Base-by-base conservation (phyloP, 768 basidiomycete species). In the Tephrocybe sp. region DNA sequence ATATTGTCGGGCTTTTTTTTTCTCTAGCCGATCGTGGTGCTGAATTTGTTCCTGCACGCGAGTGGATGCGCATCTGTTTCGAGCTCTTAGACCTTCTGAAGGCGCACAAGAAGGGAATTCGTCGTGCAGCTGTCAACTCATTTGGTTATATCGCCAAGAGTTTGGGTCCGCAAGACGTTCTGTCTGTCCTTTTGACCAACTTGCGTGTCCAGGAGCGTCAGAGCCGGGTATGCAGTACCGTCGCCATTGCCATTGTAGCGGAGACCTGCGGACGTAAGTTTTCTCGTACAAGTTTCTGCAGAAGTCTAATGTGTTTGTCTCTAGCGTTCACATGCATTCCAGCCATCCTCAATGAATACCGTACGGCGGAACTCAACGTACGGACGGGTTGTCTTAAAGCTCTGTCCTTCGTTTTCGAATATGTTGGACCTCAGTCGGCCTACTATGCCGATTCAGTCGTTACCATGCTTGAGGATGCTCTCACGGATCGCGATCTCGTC, bases 61-160 rank as follows among this genome's bases (percentile, higher is more conserved):
- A 99, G 70, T 98, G 95, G 97, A 99, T 99, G 97, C 88, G 97
- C 63, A 98, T 99, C 63, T 98, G 97, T 66, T 98, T 99, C 69
- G 97, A 99, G 64, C 72, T 99, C 27, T 80, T 99, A 42, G 97
- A 98, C 63, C 77, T 99, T 21, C 79, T 98, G 61, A 98, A 98
- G 67, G 97, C 97, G 8, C 97, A 99, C 75, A 99, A 99, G 75
- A 97, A 97, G 70, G 95, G 90, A 36, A 99, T 98, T 63, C 89
- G 97, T 46, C 91, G 95, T 63, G 97, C 95, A 0, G 95, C 97
- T 18, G 97, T 98, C 71, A 97, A 99, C 74, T 97, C 95, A 1
- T 99, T 99, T 59, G 97, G 97, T 61, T 99, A 99, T 58, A 99
- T 99, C 55, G 97, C 97, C 50, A 98, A 98, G 75, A 94, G 91